Evolutionary conservation across 148 eudicot species (phyloP).

Genomic region (Talinum fruticosum): DNA sequence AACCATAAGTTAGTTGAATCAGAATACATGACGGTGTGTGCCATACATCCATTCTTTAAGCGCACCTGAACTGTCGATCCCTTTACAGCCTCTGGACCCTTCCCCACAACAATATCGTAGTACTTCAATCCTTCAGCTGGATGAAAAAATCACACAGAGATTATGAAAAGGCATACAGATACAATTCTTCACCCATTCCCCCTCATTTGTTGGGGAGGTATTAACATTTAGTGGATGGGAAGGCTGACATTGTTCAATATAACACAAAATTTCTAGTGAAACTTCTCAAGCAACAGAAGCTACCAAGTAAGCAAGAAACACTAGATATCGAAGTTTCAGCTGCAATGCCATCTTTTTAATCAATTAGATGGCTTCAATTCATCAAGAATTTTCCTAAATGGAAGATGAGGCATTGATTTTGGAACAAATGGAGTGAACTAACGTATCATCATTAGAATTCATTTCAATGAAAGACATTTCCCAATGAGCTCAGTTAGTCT

Average conservation of each 20-base stretch:
- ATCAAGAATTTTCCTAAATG: not conserved
- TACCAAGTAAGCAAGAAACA: not conserved
- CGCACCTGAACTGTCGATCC: conserved; percentile 86
- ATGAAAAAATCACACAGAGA: conserved; percentile 13
- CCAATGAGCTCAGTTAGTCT: not conserved
- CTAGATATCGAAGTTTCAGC: not conserved
- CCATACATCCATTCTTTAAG: conserved; percentile 9
- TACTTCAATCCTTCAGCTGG: conserved; percentile 95
- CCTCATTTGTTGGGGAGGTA: not conserved
- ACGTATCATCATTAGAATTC: not conserved
- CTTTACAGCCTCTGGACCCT: conserved; percentile 74
- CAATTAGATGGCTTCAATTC: not conserved
- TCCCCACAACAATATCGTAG: conserved; percentile 78
- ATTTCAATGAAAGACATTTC: not conserved
- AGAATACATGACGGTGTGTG: not conserved
- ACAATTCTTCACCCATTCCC: not conserved
- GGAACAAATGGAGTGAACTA: not conserved
- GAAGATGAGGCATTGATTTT: not conserved
- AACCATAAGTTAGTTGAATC: conserved; percentile 17
- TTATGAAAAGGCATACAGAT: not conserved
- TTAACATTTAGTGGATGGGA: not conserved
- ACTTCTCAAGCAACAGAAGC: not conserved
- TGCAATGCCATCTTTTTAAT: not conserved
- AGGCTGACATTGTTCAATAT: not conserved
- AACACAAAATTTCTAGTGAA: not conserved